phyloP scores from a whole-genome alignment of 1,284 basidiomycete genomes.

The Rhodotorula sp. region DNA sequence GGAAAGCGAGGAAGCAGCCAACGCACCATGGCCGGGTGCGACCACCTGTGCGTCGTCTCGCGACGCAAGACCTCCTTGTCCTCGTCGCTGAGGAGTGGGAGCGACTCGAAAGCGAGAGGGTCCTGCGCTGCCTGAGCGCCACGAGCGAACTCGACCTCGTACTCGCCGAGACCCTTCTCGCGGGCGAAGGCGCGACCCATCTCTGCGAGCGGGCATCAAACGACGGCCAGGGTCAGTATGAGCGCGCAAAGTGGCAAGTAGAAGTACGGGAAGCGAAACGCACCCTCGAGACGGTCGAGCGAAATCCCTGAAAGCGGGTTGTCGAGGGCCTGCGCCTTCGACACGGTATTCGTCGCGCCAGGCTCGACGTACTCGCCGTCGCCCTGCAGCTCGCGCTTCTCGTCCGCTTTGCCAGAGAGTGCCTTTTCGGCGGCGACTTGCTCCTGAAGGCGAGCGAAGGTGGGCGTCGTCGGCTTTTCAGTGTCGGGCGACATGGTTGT shows the following conservation, averaged over 20 bases:
- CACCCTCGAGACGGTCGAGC: slow-evolving; percentile 37
- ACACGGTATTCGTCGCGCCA: neutral
- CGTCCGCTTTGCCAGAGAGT: neutral
- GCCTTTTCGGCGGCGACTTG: too few relatives aligned
- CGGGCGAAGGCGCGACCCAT: slow-evolving; percentile 39
- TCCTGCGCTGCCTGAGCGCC: slow-evolving; percentile 33
- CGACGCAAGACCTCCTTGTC: slow-evolving; percentile 43
- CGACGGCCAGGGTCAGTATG: too few relatives aligned
- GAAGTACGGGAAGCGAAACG: neutral
- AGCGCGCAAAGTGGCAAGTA: neutral
- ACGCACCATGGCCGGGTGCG: slow-evolving; percentile 43
- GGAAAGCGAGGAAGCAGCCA: slow-evolving; percentile 49
- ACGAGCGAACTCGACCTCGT: slow-evolving; percentile 29
- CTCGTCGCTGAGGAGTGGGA: slow-evolving; percentile 44
- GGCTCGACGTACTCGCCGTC: slow-evolving; percentile 16
- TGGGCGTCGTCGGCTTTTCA: too few relatives aligned
- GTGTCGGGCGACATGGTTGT: too few relatives aligned
- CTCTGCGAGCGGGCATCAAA: neutral
- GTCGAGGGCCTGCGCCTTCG: slow-evolving; percentile 16
- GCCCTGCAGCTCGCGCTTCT: slow-evolving; percentile 27
- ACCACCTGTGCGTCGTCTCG: slow-evolving; percentile 47
- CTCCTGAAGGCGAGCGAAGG: too few relatives aligned
- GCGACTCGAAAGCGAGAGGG: slow-evolving; percentile 36
- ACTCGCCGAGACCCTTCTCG: slow-evolving; percentile 34
- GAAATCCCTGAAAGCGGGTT: slow-evolving; percentile 43